A percentile compares a stretch with the other conserved stretches of the same genome.
These are phyloP conservation scores for Teratosphaeria gauchensis DNA, from an alignment of 2,329 filamentous ascomycete species.

Conservation along the genomic window DNA sequence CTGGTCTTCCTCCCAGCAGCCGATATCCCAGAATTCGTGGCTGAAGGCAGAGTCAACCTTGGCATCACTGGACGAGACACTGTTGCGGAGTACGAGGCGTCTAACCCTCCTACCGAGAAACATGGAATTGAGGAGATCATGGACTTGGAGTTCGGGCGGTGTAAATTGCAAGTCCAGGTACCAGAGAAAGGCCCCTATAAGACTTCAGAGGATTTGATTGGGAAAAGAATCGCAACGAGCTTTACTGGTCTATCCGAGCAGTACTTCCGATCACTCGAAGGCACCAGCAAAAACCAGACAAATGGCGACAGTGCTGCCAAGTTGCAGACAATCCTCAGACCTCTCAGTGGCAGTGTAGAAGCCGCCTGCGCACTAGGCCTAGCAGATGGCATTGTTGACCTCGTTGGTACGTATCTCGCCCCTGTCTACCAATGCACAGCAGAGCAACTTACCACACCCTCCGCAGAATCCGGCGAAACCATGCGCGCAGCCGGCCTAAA, in stretches of 20 bases:
- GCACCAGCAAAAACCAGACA: conserved; percentile 31
- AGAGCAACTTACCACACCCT: neutral
- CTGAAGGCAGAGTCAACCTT: conserved; percentile 84
- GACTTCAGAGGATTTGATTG: conserved; percentile 67
- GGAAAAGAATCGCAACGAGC: conserved; percentile 90
- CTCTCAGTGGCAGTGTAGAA: conserved; percentile 73
- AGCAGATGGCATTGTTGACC: conserved; percentile 92
- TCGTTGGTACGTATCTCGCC: conserved; percentile 63
- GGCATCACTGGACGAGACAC: conserved; percentile 93
- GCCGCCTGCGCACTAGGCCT: conserved; percentile 92
- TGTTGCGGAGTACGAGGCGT: conserved; percentile 66
- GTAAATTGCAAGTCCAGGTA: conserved; percentile 94
- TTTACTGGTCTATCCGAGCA: conserved; percentile 75
- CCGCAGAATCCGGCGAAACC: conserved; percentile 88
- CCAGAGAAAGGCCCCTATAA: conserved; percentile 70
- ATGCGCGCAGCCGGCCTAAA: conserved; percentile 94
- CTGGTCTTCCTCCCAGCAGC: conserved; percentile 94
- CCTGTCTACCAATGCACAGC: neutral
- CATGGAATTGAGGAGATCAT: conserved; percentile 73
- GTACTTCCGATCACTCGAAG: conserved; percentile 76
- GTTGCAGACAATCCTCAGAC: neutral
- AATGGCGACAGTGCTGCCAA: conserved; percentile 24
- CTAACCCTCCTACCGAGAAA: conserved; percentile 36
- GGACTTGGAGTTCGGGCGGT: conserved; percentile 81
- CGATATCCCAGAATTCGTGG: conserved; percentile 95